Base-by-base conservation (phyloP, 495 filamentous ascomycete genomes). In the Xylaria intraflava region DNA sequence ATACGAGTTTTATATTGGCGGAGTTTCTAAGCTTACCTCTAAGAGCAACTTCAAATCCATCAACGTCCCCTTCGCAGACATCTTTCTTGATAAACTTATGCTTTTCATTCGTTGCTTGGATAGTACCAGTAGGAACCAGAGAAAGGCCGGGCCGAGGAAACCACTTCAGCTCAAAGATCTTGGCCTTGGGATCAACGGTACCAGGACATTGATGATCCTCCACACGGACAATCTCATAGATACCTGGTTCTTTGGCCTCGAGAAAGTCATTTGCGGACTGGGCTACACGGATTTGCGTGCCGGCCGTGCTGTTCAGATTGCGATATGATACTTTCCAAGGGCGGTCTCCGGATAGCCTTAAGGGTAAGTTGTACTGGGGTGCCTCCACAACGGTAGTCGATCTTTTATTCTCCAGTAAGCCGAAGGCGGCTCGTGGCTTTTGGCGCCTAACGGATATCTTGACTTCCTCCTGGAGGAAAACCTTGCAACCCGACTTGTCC, bases 21-120 rank as follows among this genome's bases (percentile, higher is more conserved):
- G 5, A 46, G 11, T 22, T 11, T 39, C 27, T 29, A 27, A 39
- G 46, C 69, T 76, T 83, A 76, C 91, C 91, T 55, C 77, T 78
- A 54, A 98, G 78, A 19, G 77, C 72, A 44, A 97, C 69, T 59
- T 96, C 91, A 45, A 95, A 80, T 23, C 83, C 80, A 62, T 96
- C 92, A 55, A 92, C 86, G 45, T 96, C 92, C 16, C 93, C 92
- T 70, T 98, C 89, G 60, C 93, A 98, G 46, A 98, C 83, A 56
- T 87, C 83, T n/a, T 80, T 77, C 66, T 92, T 88, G 53, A 82
- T 62, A 62, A 74, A 89, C 50, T 71, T 76, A 33, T 70, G 70
- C 47, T 66, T 76, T 45, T 59, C 58, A 48, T 68, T 64, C 23
- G 58, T 68, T 61, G 65, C 41, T 17, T 62, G 70, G 11, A 90